These are phyloP conservation scores for Penicillium coprophilum DNA, from an alignment of 495 filamentous ascomycete genomes.

Conservation along the genomic window DNA sequence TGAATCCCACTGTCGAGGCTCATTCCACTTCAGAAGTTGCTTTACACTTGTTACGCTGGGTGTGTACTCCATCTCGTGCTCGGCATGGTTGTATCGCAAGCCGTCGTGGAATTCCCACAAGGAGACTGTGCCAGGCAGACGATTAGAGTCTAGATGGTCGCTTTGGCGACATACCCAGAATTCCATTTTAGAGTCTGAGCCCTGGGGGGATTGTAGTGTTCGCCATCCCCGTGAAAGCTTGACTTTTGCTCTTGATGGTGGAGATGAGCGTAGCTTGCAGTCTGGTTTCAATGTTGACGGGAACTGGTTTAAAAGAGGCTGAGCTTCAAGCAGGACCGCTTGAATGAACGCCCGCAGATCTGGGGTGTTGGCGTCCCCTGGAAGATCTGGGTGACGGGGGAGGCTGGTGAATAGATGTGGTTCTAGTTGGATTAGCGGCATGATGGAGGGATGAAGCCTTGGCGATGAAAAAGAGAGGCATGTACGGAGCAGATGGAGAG, in stretches of 20 bases:
- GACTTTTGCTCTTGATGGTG: conserved; percentile 29
- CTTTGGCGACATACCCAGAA: conserved; percentile 69
- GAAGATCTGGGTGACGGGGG: conserved; percentile 33
- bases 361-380: conserved; percentile 13
- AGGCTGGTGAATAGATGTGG: conserved; percentile 35
- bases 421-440: conserved; percentile 28
- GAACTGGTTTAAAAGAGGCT: conserved; percentile 51
- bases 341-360: conserved; percentile 23
- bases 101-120: conserved; percentile 64
- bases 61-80: conserved; percentile 71
- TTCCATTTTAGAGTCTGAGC: conserved; percentile 44
- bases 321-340: conserved; percentile 53
- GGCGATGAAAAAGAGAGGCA: background rate
- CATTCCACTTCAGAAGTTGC: conserved; percentile 51
- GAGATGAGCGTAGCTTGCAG: conserved; percentile 42
- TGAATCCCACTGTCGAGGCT: conserved; percentile 30
- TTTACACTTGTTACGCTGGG: conserved; percentile 61
- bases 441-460: conserved; percentile 11
- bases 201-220: conserved; percentile 37
- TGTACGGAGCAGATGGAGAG: background rate
- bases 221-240: conserved; percentile 21
- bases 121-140: conserved; percentile 56
- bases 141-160: conserved; percentile 54
- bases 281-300: conserved; percentile 30
- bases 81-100: conserved; percentile 60